Conservation (phyloP, 1,139 yeast genomes). For the Pichia sp. region DNA sequence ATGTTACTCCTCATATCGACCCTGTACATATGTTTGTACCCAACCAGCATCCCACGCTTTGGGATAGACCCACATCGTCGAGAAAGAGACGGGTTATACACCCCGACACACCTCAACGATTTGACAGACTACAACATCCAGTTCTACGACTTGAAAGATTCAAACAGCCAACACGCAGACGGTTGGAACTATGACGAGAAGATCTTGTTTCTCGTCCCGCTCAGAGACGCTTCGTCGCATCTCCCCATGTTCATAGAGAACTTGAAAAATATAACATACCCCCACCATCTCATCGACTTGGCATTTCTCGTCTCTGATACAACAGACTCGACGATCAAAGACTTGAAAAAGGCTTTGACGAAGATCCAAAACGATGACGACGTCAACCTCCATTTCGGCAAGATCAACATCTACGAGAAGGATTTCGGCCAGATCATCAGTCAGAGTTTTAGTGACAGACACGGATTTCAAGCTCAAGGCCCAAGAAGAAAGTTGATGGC, state of each 20-base stretch:
- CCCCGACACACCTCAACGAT: slow-evolving; percentile 7
- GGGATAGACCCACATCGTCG: too few relatives aligned
- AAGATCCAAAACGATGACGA: slow-evolving; percentile 50
- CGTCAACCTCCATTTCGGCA: slow-evolving; percentile 39
- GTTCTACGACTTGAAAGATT: slow-evolving; percentile 52
- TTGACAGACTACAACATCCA: slow-evolving; percentile 31
- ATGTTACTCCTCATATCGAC: background rate
- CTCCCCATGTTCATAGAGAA: slow-evolving; percentile 60
- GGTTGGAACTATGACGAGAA: slow-evolving; percentile 58
- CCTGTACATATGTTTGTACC: background rate
- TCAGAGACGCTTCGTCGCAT: slow-evolving; percentile 59
- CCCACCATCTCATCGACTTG: slow-evolving; percentile 53
- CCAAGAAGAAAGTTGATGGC: slow-evolving; percentile 74
- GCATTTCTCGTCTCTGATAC: slow-evolving; percentile 59
- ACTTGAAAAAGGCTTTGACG: slow-evolving; percentile 42
- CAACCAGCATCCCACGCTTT: too few relatives aligned
- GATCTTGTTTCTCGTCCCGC: slow-evolving; percentile 55
- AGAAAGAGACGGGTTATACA: background rate
- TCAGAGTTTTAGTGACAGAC: slow-evolving; percentile 62
- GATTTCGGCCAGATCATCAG: slow-evolving; percentile 73
- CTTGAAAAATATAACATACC: slow-evolving; percentile 55
- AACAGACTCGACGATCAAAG: slow-evolving; percentile 54
- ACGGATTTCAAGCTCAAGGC: slow-evolving; percentile 74
- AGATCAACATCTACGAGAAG: slow-evolving; percentile 61
- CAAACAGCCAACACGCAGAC: slow-evolving; percentile 42